phyloP scores from a whole-genome alignment of 495 filamentous ascomycete species.

The Amorphotheca resinae region DNA sequence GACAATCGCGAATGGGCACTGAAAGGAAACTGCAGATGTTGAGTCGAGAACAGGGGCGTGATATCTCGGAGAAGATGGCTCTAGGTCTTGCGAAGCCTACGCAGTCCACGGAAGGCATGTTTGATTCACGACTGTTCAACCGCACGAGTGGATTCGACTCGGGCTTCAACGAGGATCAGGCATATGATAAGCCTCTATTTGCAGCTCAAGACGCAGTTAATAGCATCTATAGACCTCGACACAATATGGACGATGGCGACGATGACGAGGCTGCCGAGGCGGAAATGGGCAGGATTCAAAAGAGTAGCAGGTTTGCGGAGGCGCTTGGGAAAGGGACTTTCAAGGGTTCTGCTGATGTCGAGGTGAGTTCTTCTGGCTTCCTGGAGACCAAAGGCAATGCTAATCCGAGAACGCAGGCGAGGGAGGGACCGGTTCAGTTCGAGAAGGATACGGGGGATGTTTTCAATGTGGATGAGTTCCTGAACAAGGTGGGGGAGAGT shows the following conservation, averaged over 20 bases:
- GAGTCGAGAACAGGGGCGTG: slow-evolving; percentile 89
- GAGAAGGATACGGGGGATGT: slow-evolving; percentile 83
- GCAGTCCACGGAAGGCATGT: slow-evolving; percentile 82
- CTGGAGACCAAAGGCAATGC: slow-evolving; percentile 2
- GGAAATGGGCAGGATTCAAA: slow-evolving; percentile 80
- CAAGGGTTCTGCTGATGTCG: slow-evolving; percentile 76
- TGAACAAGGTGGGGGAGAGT: slow-evolving; percentile 59
- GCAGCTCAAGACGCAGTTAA: slow-evolving; percentile 91
- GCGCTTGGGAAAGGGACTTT: slow-evolving; percentile 84
- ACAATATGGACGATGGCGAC: slow-evolving; percentile 52
- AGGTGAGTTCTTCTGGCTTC: slow-evolving; percentile 39
- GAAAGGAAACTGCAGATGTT: slow-evolving; percentile 83
- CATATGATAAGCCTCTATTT: slow-evolving; percentile 95
- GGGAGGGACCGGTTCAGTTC: slow-evolving; percentile 93
- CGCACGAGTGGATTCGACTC: slow-evolving; percentile 75
- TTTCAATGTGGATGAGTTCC: slow-evolving; percentile 88
- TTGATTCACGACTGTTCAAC: slow-evolving; percentile 92
- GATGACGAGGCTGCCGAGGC: slow-evolving; percentile 68
- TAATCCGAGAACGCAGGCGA: slow-evolving; percentile 35
- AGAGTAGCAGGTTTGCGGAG: slow-evolving; percentile 63
- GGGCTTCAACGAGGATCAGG: slow-evolving; percentile 96
- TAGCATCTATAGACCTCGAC: slow-evolving; percentile 81
- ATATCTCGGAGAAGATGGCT: slow-evolving; percentile 96
- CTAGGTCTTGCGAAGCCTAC: slow-evolving; percentile 92
- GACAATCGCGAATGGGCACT: slow-evolving; percentile 90